Base-by-base conservation (phyloP, 768 basidiomycete genomes). In the Mycena rosella region DNA sequence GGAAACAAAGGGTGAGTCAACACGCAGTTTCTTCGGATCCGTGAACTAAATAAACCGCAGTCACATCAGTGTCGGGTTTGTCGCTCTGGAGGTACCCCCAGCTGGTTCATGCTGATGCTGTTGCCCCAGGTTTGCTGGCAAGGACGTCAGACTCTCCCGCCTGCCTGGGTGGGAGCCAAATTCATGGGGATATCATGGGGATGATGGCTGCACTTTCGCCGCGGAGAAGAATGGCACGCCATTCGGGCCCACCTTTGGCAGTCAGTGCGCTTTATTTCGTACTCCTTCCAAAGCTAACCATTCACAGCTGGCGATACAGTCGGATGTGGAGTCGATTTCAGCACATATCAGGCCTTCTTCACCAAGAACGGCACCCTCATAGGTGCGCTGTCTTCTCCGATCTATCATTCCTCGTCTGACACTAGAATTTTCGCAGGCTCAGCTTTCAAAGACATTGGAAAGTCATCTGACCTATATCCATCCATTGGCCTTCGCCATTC, bases 151-250 rank as follows among this genome's bases (percentile, higher is more conserved):
- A 73, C 79, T 92, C 57, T 86, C 87, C 32, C 90, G 94, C 57
- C 86, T 96, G 34, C 95, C 96, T 38, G 95, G 95, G 24, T 94
- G 91, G 92, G 93, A 96, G 76, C 81, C 84, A 63, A 87, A 88
- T 68, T 96, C 94, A 7, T 96, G 95, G 93, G 95, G 95, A 58
- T 97, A 95, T 76, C 92, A 96, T 73, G 95, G 92, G n/a, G 94
- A 96, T 71, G 95, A 94, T 73, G 95, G 96, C 7, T 87, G 84
- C 63, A 84, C 91, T 3, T 95, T 93, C 78, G 88, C 91, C 27
- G 87, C 89, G 7, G 90, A 93, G 65, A 89, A 87, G 76, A 88
- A 84, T 34, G 94, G 93, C 30, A 84, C 85, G 52, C 80, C 86
- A 18, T 98, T 91, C 78, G 93, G 94, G 11, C 90, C 91, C 48